phyloP scores from a whole-genome alignment of 1,284 basidiomycete species.

The Fomitiporia mediterranea region DNA sequence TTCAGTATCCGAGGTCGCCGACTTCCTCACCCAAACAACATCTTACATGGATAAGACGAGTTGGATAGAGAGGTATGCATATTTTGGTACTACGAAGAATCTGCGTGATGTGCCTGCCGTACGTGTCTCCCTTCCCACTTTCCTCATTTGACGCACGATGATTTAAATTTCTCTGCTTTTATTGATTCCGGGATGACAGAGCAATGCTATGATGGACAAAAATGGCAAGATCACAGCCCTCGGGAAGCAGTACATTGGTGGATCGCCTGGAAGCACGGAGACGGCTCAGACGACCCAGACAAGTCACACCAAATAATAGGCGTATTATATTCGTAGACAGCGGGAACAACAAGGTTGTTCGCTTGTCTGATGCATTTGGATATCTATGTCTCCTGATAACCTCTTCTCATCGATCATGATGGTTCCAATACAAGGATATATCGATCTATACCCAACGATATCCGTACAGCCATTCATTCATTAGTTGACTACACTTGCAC shows the following conservation, averaged over 20 bases:
- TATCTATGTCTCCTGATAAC: too few relatives aligned
- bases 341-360: too few relatives aligned
- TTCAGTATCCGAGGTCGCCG: conserved; percentile 31
- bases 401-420: too few relatives aligned
- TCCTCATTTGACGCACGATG: too few relatives aligned
- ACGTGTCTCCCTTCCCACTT: neutral
- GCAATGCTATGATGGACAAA: conserved; percentile 30
- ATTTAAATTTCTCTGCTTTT: too few relatives aligned
- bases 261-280: neutral
- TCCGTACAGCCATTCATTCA: too few relatives aligned
- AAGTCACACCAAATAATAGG: too few relatives aligned
- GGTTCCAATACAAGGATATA: too few relatives aligned
- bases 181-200: conserved; percentile 23
- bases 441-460: too few relatives aligned
- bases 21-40: conserved; percentile 38
- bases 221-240: conserved; percentile 30
- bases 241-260: conserved; percentile 33
- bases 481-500: neutral
- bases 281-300: neutral
- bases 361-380: too few relatives aligned
- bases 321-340: too few relatives aligned
- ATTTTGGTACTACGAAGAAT: conserved; percentile 40
- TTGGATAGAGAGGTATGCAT: conserved; percentile 43
- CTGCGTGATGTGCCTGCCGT: conserved; percentile 33
- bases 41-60: conserved; percentile 37